Evolutionary conservation across 1,284 basidiomycete genomes (phyloP).

Genomic region (Hymenochaete sp.): DNA sequence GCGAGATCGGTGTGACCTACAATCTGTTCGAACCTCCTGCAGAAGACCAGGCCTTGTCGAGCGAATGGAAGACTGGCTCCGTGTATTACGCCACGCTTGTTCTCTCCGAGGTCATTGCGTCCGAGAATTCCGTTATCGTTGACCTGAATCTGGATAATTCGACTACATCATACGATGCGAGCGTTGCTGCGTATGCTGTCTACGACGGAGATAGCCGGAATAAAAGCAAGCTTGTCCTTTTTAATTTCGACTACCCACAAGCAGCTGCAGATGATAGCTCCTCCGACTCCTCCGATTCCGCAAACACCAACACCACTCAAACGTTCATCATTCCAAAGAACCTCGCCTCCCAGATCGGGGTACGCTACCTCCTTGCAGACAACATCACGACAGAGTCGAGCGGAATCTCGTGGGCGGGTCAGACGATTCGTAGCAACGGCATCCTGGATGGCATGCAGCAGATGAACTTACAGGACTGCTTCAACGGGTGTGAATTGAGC

Average conservation of each 20-base stretch:
- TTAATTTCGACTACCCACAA: constrained; percentile 41
- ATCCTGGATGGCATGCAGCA: constrained; percentile 34
- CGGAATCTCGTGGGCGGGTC: constrained; percentile 51
- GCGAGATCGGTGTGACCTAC: constrained; percentile 42
- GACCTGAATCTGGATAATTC: constrained; percentile 42
- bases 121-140: constrained; percentile 38
- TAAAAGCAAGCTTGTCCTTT: constrained; percentile 42
- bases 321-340: constrained; percentile 20
- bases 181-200: constrained; percentile 48
- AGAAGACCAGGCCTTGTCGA: constrained; percentile 24
- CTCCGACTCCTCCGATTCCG: neutral
- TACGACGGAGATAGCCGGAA: constrained; percentile 37
- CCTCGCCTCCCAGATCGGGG: constrained; percentile 31
- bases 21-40: constrained; percentile 42
- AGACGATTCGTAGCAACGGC: constrained; percentile 31
- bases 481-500: constrained; percentile 28
- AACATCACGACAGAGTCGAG: constrained; percentile 42
- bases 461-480: constrained; percentile 33
- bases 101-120: constrained; percentile 43
- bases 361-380: constrained; percentile 37
- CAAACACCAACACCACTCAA: constrained; percentile 2
- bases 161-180: constrained; percentile 25
- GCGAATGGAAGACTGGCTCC: constrained; percentile 42
- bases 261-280: constrained; percentile 23
- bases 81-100: constrained; percentile 52